phyloP scores from a whole-genome alignment of 169 alveolate species.

The Cryptosporidium bovis region DNA sequence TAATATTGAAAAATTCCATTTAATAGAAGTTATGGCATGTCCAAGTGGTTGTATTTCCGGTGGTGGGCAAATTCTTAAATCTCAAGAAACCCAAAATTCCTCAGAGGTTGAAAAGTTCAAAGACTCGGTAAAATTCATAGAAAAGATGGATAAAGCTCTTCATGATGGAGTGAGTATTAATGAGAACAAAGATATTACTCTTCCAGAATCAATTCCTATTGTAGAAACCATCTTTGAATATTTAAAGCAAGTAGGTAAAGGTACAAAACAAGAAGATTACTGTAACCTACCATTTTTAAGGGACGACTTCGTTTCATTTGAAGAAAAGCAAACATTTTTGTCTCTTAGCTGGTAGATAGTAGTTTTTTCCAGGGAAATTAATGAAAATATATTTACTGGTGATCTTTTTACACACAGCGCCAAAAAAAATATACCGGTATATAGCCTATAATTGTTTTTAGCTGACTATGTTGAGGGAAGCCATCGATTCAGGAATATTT shows the following conservation, averaged over 20 bases:
- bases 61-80: slow-evolving; percentile 86
- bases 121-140: slow-evolving; percentile 71
- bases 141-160: slow-evolving; percentile 31
- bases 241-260: slow-evolving; percentile 23
- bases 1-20: slow-evolving; percentile 79
- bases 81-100: slow-evolving; percentile 2
- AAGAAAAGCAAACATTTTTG: not conserved
- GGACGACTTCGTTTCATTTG: slow-evolving; percentile 21
- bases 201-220: slow-evolving; percentile 45
- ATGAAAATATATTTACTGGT: no score
- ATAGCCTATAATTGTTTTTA: not conserved
- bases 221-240: slow-evolving; percentile 23
- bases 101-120: slow-evolving; percentile 71
- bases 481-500: no score
- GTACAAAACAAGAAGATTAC: not conserved
- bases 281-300: slow-evolving; percentile 32
- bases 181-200: not conserved
- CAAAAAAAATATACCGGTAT: slow-evolving; percentile 31
- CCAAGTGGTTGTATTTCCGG: slow-evolving; percentile 95
- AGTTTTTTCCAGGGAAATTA: not conserved
- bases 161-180: slow-evolving; percentile 18
- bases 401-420: slow-evolving; percentile 3
- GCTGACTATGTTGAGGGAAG: not conserved
- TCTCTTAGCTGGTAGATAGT: slow-evolving; percentile 57
- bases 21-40: slow-evolving; percentile 94